Evolutionary conservation across 1,139 yeast genomes (phyloP).

Genomic region (Sugiyamaella paludigena): DNA sequence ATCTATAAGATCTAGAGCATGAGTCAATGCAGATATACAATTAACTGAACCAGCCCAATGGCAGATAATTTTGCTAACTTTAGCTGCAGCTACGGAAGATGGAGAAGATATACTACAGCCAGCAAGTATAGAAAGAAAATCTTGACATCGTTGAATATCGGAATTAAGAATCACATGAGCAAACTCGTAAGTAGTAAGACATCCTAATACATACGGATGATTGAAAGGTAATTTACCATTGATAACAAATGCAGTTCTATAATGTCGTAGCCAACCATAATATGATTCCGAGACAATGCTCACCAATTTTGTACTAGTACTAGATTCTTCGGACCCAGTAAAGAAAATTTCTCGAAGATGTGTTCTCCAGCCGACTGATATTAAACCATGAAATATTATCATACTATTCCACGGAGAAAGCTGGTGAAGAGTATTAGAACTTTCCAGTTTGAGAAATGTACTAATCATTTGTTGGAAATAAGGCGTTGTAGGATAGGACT

Average conservation of each 20-base stretch:
- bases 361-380: constrained; percentile 31
- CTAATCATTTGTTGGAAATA: constrained; percentile 25
- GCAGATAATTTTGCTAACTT: constrained; percentile 3
- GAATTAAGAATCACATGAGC: constrained; percentile 28
- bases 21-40: constrained; percentile 23
- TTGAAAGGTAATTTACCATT: constrained; percentile 26
- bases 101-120: constrained; percentile 4
- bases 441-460: constrained; percentile 25
- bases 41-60: constrained; percentile 15
- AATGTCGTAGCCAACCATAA: constrained; percentile 29
- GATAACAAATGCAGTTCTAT: constrained; percentile 26
- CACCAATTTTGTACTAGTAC: constrained; percentile 19
- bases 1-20: constrained; percentile 30
- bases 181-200: constrained; percentile 29
- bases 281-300: constrained; percentile 27
- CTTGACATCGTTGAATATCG: constrained; percentile 22
- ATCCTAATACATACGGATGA: constrained; percentile 31
- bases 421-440: constrained; percentile 15
- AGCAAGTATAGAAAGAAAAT: constrained; percentile 18
- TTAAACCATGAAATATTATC: constrained; percentile 29
- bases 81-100: constrained; percentile 3
- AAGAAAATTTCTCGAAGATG: constrained; percentile 23
- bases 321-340: constrained; percentile 17
- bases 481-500: constrained; percentile 24
- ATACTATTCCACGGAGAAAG: constrained; percentile 33